Percentiles rank a stretch among this genome's conserved stretches.
Evolutionary conservation across 23 red algal genomes (phyloP).

Genomic region (Gracilaria gracilis): DNA sequence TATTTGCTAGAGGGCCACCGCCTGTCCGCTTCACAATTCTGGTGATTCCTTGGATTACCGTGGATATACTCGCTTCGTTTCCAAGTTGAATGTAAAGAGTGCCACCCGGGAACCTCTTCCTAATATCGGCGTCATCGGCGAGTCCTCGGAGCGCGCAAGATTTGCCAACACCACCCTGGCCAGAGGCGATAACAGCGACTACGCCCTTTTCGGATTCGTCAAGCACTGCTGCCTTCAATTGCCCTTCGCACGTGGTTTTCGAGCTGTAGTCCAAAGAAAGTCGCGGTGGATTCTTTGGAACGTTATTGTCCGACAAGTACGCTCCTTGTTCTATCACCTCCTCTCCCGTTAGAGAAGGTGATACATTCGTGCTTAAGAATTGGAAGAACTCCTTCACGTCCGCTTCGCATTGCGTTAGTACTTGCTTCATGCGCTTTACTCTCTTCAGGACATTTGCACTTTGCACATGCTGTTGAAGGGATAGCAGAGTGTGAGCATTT

Average conservation of each 20-base stretch:
- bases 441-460: background rate
- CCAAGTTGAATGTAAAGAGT: conserved; percentile 26
- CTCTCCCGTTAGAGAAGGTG: background rate
- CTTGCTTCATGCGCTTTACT: background rate
- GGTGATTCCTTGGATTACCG: conserved; percentile 5
- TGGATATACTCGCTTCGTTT: conserved; percentile 2
- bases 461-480: background rate
- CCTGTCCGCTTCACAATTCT: conserved; percentile 15
- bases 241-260: background rate
- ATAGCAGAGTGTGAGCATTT: background rate
- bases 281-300: conserved; percentile 3
- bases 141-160: background rate
- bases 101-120: conserved; percentile 4
- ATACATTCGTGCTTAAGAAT: background rate
- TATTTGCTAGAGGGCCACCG: background rate
- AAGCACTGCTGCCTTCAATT: conserved; percentile 3
- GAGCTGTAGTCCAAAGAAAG: background rate
- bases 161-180: conserved; percentile 3
- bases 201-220: background rate
- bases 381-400: background rate
- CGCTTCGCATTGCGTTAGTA: background rate
- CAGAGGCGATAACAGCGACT: conserved; percentile 9
- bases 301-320: conserved; percentile 11
- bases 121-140: background rate
- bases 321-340: background rate